Percentiles rank a stretch among this genome's conserved stretches.
phyloP scores from a whole-genome alignment of 1,139 yeast species.

The Wickerhamomyces sp. region DNA sequence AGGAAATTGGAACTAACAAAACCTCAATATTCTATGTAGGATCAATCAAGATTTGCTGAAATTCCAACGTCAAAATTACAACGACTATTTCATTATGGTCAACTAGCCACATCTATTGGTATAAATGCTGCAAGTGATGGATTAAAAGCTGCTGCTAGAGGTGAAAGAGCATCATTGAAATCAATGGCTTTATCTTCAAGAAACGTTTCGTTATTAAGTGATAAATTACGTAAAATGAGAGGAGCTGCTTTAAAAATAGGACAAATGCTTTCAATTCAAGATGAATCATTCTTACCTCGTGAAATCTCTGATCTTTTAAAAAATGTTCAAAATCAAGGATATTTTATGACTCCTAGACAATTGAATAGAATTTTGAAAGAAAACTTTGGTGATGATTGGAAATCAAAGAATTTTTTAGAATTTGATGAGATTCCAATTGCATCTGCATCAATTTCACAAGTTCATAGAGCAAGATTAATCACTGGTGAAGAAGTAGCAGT shows the following conservation, averaged over 20 bases:
- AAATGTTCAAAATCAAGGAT: conserved; percentile 89
- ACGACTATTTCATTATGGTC: conserved; percentile 87
- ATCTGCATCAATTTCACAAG: conserved; percentile 98
- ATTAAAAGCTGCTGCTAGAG: conserved; percentile 57
- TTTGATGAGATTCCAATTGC: conserved; percentile 93
- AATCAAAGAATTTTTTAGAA: conserved; percentile 51
- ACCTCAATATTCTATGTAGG: not conserved
- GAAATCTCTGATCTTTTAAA: conserved; percentile 79
- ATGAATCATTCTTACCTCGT: conserved; percentile 72
- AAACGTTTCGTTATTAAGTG: conserved; percentile 84
- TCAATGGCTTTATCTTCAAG: conserved; percentile 70
- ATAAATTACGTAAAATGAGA: conserved; percentile 87
- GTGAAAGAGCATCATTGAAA: conserved; percentile 46
- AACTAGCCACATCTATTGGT: conserved; percentile 89
- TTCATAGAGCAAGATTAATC: conserved; percentile 73
- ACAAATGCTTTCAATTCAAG: conserved; percentile 93
- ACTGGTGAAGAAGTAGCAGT: conserved; percentile 76
- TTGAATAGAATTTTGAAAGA: conserved; percentile 67
- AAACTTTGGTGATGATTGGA: conserved; percentile 82
- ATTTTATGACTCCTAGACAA: conserved; percentile 94
- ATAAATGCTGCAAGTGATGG: conserved; percentile 81
- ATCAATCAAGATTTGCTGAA: conserved; percentile 33
- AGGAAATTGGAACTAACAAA: not conserved
- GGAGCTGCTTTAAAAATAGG: conserved; percentile 98
- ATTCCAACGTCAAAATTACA: conserved; percentile 87